A percentile compares a stretch with the other conserved stretches of the same genome.
Conservation (phyloP, 169 alveolate genomes). For the Plasmodium gonderi region DNA sequence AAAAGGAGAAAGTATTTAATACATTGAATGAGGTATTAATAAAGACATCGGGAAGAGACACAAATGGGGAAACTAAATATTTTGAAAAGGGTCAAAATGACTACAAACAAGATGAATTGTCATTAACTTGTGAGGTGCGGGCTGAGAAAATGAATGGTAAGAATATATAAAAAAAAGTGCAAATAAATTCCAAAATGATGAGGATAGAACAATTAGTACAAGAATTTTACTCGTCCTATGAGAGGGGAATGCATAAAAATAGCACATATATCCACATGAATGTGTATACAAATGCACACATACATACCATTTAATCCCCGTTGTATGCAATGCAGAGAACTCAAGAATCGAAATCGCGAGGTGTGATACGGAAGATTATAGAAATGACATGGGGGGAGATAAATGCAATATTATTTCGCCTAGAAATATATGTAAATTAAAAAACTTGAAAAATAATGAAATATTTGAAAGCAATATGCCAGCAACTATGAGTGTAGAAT, state of each 20-base stretch:
- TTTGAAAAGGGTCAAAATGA: slow-evolving; percentile 2
- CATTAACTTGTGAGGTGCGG: not conserved
- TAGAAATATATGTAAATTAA: slow-evolving; percentile 5
- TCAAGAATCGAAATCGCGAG: not conserved
- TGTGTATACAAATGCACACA: not conserved
- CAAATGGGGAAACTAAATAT: not conserved
- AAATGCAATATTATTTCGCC: not conserved
- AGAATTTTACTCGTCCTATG: not conserved
- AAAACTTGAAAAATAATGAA: slow-evolving; percentile 24
- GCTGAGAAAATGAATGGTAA: not conserved
- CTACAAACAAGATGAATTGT: not conserved
- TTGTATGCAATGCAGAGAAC: not conserved
- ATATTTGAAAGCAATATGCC: slow-evolving; percentile 44
- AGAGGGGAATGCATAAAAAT: too few species aligned
- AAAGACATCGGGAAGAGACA: slow-evolving; percentile 2
- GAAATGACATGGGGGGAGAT: not conserved
- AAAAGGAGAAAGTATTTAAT: not conserved
- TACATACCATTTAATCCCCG: not conserved
- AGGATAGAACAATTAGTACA: not conserved
- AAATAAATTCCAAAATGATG: not conserved
- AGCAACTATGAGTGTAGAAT: not conserved
- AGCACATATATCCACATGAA: not conserved
- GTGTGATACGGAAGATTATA: not conserved
- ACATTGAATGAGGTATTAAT: not conserved
- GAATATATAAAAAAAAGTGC: not conserved